Evolutionary conservation across 768 basidiomycete genomes (phyloP), one percentile per base, ranked within the genome.

Genomic region (Tephrocybe sp.): DNA sequence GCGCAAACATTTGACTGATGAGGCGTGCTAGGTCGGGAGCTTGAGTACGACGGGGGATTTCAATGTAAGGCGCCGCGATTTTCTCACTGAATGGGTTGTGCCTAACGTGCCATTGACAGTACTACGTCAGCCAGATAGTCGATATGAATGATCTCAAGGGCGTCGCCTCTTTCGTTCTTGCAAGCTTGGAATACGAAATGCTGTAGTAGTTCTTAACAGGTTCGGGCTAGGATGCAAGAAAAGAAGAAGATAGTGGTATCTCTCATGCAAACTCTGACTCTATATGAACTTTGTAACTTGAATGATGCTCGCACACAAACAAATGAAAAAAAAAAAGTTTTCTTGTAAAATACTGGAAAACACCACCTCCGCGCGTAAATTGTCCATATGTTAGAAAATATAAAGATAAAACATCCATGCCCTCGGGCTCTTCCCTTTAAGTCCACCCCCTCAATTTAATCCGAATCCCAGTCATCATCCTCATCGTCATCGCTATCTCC

Each of bases 401-500:
- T n/a, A n/a, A n/a, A n/a, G n/a, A 30, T 30, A 30, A 8, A 39
- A n/a, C 18, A 20, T 18, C n/a, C 20, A 39, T 39, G 38, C 38
- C n/a, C n/a, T n/a, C n/a, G 26, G 20, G 28, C 25, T 30, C 28
- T 32, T 18, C 38, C n/a, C 14, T 10, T 34, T 3, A 21, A 18
- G 25, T 32, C 24, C 10, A 23, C 4, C 23, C 10, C 10, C 14
- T 7, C 26, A 33, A 20, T 1, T 51, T 65, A 75, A 60, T 75
- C 78, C 72, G 76, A 80, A 64, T 87, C 88, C 51, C 84, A 84
- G 36, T 86, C 85, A 28, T 85, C 84, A 20, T 86, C 34, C 34
- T 14, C 9, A 18, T 88, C 86, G 44, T 88, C 86, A 58, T 90
- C 88, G 60, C 88, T 90, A 58, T 93, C 91, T 2, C 89, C 93